Evolutionary conservation across 1,284 basidiomycete genomes (phyloP), one percentile per base, ranked within the genome.

Genomic region (Cryptococcus wingfieldii): DNA sequence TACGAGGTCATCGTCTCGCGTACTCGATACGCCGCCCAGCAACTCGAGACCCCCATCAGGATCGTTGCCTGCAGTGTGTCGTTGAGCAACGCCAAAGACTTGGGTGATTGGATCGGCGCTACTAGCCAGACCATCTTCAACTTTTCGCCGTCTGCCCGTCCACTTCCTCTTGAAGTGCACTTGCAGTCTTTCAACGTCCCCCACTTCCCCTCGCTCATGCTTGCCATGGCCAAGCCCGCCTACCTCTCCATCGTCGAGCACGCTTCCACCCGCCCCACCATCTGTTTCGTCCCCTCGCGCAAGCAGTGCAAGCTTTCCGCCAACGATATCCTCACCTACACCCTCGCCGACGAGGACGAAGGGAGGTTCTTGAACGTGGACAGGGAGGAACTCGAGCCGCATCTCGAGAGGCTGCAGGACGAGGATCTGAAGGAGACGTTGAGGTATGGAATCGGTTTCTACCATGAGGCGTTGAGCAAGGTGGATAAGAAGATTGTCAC

Each of bases 181-280:
- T 79, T 98, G 8, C 95, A 98, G 72, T 92, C 88, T 47, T 98
- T 97, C 81, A 86, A 84, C 46, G 90, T 96, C 44, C 90, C 94
- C 10, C 96, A 98, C 70, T 98, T 96, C 85, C 94, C 96, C 0
- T 96, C 91, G 0, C 80, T 98, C 53, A 98, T 99, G 95, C 90
- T 98, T 56, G 85, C 93, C 37, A 98, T 98, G 96, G 95, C 94
- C 27, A 98, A 98, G 75, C 96, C 95, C 0, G 90, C 94, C 0
- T 98, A 98, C 72, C 83, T 98, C 14, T 86, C 94, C 28, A 90
- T 98, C 64, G 80, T 87, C 43, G 95, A 99, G 72, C 86, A 95
- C 68, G 87, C 95, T 0, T 82, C 86, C 0, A 83, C 84, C 8
- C 90, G 90, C 66, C 93, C 94, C 0, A 89, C 92, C 59, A 88